These are phyloP conservation scores for Ustilago sp. DNA, from an alignment of 1,284 basidiomycete species.

Conservation along the genomic window DNA sequence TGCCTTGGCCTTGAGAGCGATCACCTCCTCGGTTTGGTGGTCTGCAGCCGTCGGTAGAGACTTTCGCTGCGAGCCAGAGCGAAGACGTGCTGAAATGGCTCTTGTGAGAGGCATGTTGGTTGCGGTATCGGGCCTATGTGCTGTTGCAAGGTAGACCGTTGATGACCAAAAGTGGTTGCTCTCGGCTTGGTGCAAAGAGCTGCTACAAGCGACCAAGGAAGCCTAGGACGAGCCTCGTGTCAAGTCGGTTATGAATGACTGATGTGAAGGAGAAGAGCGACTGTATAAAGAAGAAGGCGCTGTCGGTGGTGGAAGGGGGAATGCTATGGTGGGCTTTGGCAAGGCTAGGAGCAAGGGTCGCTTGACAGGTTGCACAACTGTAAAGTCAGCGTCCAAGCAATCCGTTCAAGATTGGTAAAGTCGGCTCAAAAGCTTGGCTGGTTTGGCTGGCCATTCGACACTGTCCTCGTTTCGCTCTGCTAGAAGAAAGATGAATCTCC, in stretches of 20 bases:
- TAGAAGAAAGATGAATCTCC: conserved; percentile 3
- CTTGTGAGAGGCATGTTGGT: conserved; percentile 43
- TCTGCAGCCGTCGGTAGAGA: conserved; percentile 7
- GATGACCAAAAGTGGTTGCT: not conserved
- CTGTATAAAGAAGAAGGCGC: not conserved
- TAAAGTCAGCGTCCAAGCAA: not conserved
- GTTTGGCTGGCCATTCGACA: not conserved
- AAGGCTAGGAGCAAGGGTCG: not conserved
- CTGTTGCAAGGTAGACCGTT: no score
- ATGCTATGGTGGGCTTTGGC: not conserved
- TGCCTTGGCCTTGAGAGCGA: conserved; percentile 29
- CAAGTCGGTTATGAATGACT: not conserved
- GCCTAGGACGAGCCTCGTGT: not conserved
- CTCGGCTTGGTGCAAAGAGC: not conserved
- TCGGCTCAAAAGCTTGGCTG: not conserved
- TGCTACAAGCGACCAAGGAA: not conserved
- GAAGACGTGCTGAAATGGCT: conserved; percentile 39
- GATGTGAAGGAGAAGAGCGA: not conserved
- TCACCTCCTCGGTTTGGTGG: conserved; percentile 17
- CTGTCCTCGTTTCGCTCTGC: not conserved
- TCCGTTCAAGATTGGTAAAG: not conserved
- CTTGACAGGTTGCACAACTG: conserved; percentile 6
- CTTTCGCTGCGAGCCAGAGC: conserved; percentile 24
- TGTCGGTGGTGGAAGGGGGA: not conserved
- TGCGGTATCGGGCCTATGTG: not conserved